Evolutionary conservation across 2,329 filamentous ascomycete genomes (phyloP), one percentile per base, ranked within the genome.

Genomic region (Penicillium vulpinum): DNA sequence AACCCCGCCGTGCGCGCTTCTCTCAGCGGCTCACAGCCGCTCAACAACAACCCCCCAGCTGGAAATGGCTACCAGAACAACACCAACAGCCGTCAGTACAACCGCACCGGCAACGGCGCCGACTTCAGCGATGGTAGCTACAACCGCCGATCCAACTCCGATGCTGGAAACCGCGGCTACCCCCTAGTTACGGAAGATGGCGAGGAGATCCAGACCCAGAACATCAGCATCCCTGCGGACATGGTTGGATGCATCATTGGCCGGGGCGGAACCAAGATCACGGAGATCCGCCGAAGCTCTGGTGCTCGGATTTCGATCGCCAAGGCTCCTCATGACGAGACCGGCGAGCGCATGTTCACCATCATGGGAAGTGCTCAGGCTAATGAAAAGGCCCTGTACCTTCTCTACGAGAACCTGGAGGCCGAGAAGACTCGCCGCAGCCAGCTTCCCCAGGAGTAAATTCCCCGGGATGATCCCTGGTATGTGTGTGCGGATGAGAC

Each of bases 181-280:
- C 92, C 91, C 22, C 91, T 91, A 43, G 90, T 95, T 70, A 92
- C 94, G 61, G 93, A 97, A 78, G 95, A 97, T 63, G 94, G 94
- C 61, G 94, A 97, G 74, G 93, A 97, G 77, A 90, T 97, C 60
- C 93, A 97, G 77, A 99, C 94, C 1, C 94, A 99, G 74, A 99
- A 99, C 80, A 99, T 99, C 78, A 97, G 92, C 82, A 99, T 99
- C 70, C 94, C 94, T 26, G 92, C 94, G 46, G 94, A 99, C 80
- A 99, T 99, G 94, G 94, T 99, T 75, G 94, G 94, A 66, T 99
- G 94, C 80, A 99, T 99, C 79, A 99, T 99, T 74, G 94, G 94
- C 65, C 89, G 92, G 63, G 91, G 84, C 53, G 94, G 94, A 63
- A 92, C 85, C 81, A 99, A 99, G 85, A 99, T 99, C 73, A 97